phyloP scores from a whole-genome alignment of 2,329 filamentous ascomycete genomes.

The Blastomyces emzantsi region DNA sequence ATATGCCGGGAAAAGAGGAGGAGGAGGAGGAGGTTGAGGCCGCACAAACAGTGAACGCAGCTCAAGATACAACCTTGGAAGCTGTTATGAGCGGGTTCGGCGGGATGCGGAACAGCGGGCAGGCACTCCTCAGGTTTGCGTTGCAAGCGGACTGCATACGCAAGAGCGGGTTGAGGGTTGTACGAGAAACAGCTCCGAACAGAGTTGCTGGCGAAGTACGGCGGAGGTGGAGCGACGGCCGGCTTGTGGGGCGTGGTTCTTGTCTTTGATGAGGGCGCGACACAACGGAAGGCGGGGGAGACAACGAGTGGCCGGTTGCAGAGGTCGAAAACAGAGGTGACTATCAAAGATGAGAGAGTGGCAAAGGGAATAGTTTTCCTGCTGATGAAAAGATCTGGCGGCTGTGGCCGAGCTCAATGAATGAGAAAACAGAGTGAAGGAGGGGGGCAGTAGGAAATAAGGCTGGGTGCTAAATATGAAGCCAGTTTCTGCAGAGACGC shows the following conservation, averaged over 20 bases:
- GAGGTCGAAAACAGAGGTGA: constrained; percentile 8
- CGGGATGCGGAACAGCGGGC: not conserved
- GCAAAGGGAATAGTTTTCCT: not conserved
- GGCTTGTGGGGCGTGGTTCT: not conserved
- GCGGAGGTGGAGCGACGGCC: not conserved
- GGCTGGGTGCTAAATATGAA: constrained; percentile 1
- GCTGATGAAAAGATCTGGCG: not conserved
- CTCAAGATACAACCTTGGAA: not conserved
- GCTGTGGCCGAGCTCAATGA: not conserved
- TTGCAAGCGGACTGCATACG: not conserved
- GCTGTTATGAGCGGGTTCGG: not conserved
- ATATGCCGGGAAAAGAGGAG: not conserved
- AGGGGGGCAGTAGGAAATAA: not conserved
- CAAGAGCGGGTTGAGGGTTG: constrained; percentile 4
- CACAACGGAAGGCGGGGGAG: constrained; percentile 10
- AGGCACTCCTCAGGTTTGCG: constrained; percentile 1
- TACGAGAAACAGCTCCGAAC: not conserved
- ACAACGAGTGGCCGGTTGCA: constrained; percentile 8
- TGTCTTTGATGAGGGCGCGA: constrained; percentile 3
- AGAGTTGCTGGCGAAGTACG: not conserved
- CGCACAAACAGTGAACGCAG: not conserved
- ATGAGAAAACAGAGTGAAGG: not conserved
- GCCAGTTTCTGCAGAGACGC: not conserved
- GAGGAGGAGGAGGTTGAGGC: not conserved
- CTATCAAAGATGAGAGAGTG: constrained; percentile 5